These are phyloP conservation scores for Oryza australiensis DNA, from an alignment of 176 grass and related monocot genomes.

Conservation along the genomic window DNA sequence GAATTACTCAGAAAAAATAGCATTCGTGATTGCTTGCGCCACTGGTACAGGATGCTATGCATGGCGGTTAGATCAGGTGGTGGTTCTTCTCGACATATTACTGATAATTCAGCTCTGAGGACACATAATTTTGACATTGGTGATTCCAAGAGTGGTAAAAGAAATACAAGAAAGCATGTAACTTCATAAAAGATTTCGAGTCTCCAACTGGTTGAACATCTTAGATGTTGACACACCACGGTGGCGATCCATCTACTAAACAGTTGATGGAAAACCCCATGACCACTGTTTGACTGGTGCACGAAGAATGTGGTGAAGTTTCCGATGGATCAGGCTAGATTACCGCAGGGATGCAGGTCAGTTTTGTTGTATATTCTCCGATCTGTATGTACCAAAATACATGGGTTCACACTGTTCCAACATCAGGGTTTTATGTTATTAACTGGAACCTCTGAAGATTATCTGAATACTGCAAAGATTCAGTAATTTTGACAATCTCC, in stretches of 20 bases:
- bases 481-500: constrained; percentile 5
- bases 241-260: neutral
- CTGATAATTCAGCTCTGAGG: constrained; percentile 23
- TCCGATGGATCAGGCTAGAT: constrained; percentile 23
- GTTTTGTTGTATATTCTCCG: neutral
- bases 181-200: constrained; percentile 25
- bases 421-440: neutral
- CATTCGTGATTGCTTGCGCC: constrained; percentile 46
- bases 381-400: neutral
- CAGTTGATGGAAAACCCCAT: neutral
- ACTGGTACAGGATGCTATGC: constrained; percentile 58
- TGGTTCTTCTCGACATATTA: constrained; percentile 27
- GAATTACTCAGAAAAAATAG: constrained; percentile 59
- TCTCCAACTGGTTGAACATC: constrained; percentile 24
- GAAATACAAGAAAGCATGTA: constrained; percentile 12
- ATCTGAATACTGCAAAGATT: constrained; percentile 16
- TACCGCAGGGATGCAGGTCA: constrained; percentile 24
- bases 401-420: neutral
- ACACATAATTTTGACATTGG: constrained; percentile 10
- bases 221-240: constrained; percentile 1
- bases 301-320: constrained; percentile 7
- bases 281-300: neutral
- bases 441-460: constrained; percentile 4
- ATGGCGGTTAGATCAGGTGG: constrained; percentile 44
- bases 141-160: constrained; percentile 19